A percentile compares a stretch with the other conserved stretches of the same genome.
phyloP scores from a whole-genome alignment of 2,329 filamentous ascomycete genomes.

The Cercospora sojina region DNA sequence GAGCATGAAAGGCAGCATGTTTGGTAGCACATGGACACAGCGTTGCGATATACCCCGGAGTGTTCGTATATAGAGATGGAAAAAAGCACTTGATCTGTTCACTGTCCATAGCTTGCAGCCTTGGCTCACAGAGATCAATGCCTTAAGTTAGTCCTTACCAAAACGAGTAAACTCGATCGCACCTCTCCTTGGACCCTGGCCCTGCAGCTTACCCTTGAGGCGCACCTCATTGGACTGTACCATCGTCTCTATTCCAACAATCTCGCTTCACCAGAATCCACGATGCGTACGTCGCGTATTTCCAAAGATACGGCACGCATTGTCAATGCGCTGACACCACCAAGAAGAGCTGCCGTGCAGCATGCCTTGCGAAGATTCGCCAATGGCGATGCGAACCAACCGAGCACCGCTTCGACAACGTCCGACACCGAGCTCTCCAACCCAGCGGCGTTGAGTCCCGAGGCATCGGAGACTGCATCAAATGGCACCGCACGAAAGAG shows the following conservation, averaged over 20 bases:
- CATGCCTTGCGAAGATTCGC: constrained; percentile 29
- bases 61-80: neutral
- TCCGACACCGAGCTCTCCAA: constrained; percentile 22
- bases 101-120: neutral
- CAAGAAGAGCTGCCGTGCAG: constrained; percentile 17
- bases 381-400: constrained; percentile 2
- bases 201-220: constrained; percentile 11
- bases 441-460: constrained; percentile 20
- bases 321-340: constrained; percentile 20
- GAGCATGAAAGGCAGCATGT: neutral
- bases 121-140: neutral
- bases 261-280: neutral
- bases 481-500: constrained; percentile 26
- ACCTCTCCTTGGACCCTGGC: constrained; percentile 7
- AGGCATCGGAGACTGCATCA: constrained; percentile 6
- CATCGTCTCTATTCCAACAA: neutral
- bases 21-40: neutral
- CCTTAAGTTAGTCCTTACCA: neutral
- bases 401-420: neutral
- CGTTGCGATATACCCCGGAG: neutral
- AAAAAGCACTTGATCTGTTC: neutral
- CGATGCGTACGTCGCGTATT: constrained; percentile 29
- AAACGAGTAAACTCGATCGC: neutral
- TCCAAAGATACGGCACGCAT: constrained; percentile 31
- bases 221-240: constrained; percentile 11